Evolutionary conservation across 768 basidiomycete species (phyloP), one percentile per base, ranked within the genome.

Genomic region (Suillus hirtellus): DNA sequence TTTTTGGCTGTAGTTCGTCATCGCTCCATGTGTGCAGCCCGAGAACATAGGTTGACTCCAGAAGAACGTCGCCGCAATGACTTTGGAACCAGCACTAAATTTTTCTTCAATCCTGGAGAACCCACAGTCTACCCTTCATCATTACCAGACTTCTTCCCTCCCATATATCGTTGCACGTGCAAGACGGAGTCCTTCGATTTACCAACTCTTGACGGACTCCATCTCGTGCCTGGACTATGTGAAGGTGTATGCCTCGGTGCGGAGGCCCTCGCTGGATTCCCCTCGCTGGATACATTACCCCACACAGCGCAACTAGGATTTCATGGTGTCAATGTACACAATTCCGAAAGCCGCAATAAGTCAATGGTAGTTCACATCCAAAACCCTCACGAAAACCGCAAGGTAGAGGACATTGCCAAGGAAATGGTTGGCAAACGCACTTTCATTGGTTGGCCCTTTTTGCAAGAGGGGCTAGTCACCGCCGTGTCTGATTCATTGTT

Each of bases 301-400:
- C 84, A 94, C 70, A 86, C 84, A 0, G 87, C 90, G 12, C 78
- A 80, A 27, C 80, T 99, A 27, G 95, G 89, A 17, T 84, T 86
- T 75, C 96, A 99, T 70, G 87, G 89, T 24, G 95, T 99, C 68
- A 97, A 95, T 71, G 89, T 99, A 14, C 96, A 99, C 74, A 93
- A 93, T 60, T 79, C 87, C 0, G 96, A 97, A 72, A 93, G 88
- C 67, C 84, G 89, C 43, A 96, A 96, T 78, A 93, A 96, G 76
- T 95, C 93, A 2, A 95, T 99, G 89, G 80, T 99, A 59, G 83
- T 99, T 27, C 86, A 91, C 67, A 86, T 98, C 68, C 79, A 90
- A 55, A 92, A 93, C 70, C 83, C 84, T 0, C 83, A 89, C 72
- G 92, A 94, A 65, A 76, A 76, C 53, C 79, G 79, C 66, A 90